Base-by-base conservation (phyloP, 352 stramenopile genomes). In the Phytophthora cajani region DNA sequence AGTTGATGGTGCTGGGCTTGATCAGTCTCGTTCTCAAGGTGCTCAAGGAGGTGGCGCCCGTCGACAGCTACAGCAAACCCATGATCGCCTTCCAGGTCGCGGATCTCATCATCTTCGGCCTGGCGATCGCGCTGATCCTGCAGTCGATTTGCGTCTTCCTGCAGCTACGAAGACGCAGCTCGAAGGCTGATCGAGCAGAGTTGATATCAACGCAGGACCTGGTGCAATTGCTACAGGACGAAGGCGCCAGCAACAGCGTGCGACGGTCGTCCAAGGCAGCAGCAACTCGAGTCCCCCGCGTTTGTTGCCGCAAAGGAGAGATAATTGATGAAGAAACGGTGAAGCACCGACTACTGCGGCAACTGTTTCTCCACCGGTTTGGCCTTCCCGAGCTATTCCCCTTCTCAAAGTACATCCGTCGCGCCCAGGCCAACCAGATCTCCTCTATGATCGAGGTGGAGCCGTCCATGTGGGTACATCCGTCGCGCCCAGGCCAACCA, bases 361-460 rank as follows among this genome's bases (percentile, higher is more conserved):
- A 80, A 38, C 71, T 84, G 19, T 89, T 89, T 21, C 65, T 89
- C 3, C 62, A 66, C 9, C 68, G 52, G 8, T 84, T 85, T 54
- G 69, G 65, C 1, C 68, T 89, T 14, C 82, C 82, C 0, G 65
- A 88, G 59, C 69, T 89, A 14, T 85, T 85, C 38, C 82, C 86
- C 5, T 93, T 90, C 56, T 75, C 76, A 57, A 92, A 90, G 69
- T 93, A 93, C 60, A 65, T 77, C 79, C 65, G 80, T 33, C 79
- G 85, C 17, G 81, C 81, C 2, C 86, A 92, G 58, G 82, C 87
- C 32, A 87, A 82, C 64, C 79, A 92, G 64, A 88, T 93, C 58
- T 83, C 71, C 5, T 74, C 91, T 60, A 82, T 93, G 74, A 90
- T 93, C 44, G 79, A 93, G 23, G 82, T 93, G 9, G 58, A 90